Evolutionary conservation across 495 filamentous ascomycete species (phyloP).

Genomic region (Penicillium pulvis): DNA sequence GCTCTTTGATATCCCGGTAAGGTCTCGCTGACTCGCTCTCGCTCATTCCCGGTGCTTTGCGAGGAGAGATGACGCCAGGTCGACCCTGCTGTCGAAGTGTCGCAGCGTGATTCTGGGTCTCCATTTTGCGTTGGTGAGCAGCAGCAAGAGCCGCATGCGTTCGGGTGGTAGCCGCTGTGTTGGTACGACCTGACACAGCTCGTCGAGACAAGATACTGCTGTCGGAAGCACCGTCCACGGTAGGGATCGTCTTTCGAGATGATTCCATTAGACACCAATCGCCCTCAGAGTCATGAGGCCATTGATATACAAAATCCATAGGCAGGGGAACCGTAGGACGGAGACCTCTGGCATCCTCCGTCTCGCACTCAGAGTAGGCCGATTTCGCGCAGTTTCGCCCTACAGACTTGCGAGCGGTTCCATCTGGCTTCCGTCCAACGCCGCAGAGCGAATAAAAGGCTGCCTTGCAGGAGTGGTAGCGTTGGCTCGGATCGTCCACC

Average conservation of each 20-base stretch:
- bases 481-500: slow-evolving; percentile 39
- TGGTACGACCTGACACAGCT: slow-evolving; percentile 30
- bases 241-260: slow-evolving; percentile 27
- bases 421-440: slow-evolving; percentile 51
- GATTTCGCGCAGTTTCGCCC: slow-evolving; percentile 52
- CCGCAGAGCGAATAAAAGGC: slow-evolving; percentile 53
- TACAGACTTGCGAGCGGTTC: slow-evolving; percentile 41
- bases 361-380: slow-evolving; percentile 68
- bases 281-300: slow-evolving; percentile 40
- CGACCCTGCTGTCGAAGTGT: slow-evolving; percentile 49
- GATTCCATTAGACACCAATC: slow-evolving; percentile 47
- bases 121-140: slow-evolving; percentile 44
- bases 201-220: slow-evolving; percentile 37
- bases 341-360: slow-evolving; percentile 69
- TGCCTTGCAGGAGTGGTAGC: slow-evolving; percentile 47
- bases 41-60: slow-evolving; percentile 34
- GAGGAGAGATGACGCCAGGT: slow-evolving; percentile 30
- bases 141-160: slow-evolving; percentile 47
- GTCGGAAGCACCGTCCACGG: slow-evolving; percentile 33
- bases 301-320: slow-evolving; percentile 66
- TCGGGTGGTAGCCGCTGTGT: slow-evolving; percentile 31
- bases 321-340: slow-evolving; percentile 71
- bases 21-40: slow-evolving; percentile 25
- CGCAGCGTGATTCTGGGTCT: slow-evolving; percentile 49
- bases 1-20: slow-evolving; percentile 24